Evolutionary conservation across 257 asterid species (phyloP).

Genomic region (Nicotiana sylvestris): DNA sequence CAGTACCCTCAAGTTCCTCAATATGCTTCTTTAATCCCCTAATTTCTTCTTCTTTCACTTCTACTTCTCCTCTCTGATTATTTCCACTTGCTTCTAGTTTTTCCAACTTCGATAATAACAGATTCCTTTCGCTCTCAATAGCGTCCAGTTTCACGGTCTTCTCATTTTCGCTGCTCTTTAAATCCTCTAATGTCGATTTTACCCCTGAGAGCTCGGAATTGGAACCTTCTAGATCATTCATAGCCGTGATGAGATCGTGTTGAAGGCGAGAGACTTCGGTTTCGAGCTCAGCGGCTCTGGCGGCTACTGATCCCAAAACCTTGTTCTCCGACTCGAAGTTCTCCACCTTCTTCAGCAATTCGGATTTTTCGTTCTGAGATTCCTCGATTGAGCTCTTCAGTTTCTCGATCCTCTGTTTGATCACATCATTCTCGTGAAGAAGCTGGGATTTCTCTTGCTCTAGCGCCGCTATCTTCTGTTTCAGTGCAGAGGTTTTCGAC

Average conservation of each 20-base stretch:
- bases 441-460: slow-evolving; percentile 48
- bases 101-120: slow-evolving; percentile 35
- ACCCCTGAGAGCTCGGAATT: slow-evolving; percentile 29
- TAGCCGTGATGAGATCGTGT: slow-evolving; percentile 50
- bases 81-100: slow-evolving; percentile 24
- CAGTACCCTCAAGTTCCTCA: slow-evolving; percentile 37
- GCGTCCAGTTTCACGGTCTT: slow-evolving; percentile 44
- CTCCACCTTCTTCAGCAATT: slow-evolving; percentile 27
- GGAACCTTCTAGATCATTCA: slow-evolving; percentile 45
- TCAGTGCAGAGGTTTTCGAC: slow-evolving; percentile 29
- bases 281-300: slow-evolving; percentile 64
- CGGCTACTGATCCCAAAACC: slow-evolving; percentile 40
- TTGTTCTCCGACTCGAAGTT: slow-evolving; percentile 35
- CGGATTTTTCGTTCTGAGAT: slow-evolving; percentile 30
- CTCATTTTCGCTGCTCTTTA: slow-evolving; percentile 36
- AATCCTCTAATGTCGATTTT: slow-evolving; percentile 38
- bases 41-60: slow-evolving; percentile 43
- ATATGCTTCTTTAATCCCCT: slow-evolving; percentile 32
- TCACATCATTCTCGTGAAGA: slow-evolving; percentile 32
- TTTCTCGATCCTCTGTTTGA: slow-evolving; percentile 37
- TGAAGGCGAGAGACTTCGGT: slow-evolving; percentile 53
- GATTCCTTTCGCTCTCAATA: slow-evolving; percentile 41
- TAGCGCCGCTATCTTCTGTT: slow-evolving; percentile 31
- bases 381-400: slow-evolving; percentile 35
- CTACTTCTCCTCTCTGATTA: slow-evolving; percentile 32